These are phyloP conservation scores for Emmonsiellopsis sp. DNA, from an alignment of 2,329 filamentous ascomycete genomes.

Conservation along the genomic window DNA sequence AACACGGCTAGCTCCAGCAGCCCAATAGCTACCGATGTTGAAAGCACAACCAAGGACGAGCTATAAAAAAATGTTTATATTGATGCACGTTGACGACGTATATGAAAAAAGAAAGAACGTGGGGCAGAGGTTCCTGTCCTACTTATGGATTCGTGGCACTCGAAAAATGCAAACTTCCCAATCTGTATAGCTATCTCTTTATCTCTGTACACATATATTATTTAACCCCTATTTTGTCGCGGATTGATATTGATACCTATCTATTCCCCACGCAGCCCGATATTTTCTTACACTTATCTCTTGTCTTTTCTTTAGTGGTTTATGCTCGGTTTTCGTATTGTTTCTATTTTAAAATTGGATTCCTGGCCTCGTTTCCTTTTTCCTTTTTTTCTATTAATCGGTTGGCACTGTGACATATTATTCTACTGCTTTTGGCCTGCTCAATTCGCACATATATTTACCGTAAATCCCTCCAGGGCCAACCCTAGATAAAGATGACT, in stretches of 20 bases:
- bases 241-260: background rate
- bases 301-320: background rate
- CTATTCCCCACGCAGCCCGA: background rate
- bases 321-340: background rate
- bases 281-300: background rate
- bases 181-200: background rate
- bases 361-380: background rate
- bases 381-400: background rate
- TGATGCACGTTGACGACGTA: background rate
- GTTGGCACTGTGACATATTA: too few relatives aligned
- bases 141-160: background rate
- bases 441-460: background rate
- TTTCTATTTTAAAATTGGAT: background rate
- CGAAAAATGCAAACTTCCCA: background rate
- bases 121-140: background rate
- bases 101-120: background rate
- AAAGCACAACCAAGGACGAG: background rate
- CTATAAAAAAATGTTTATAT: background rate
- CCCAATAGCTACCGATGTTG: background rate
- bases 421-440: background rate
- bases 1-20: slow-evolving; percentile 5
- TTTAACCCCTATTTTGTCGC: background rate
- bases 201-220: background rate
- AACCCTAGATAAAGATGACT: too few relatives aligned
- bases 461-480: too few relatives aligned